Conservation (phyloP, 805 yeast genomes). For the Suhomyces sp. region DNA sequence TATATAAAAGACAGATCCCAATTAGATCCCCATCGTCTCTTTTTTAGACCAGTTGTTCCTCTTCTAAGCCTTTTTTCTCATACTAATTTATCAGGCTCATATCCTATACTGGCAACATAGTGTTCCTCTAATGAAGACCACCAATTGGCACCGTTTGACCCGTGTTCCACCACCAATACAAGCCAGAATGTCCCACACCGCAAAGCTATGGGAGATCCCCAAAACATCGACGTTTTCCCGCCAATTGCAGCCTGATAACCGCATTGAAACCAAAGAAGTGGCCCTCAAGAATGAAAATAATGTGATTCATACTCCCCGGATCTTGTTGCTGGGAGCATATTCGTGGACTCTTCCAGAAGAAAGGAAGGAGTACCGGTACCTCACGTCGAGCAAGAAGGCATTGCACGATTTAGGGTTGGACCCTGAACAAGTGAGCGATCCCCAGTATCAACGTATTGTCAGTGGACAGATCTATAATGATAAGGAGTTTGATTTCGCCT, state of each 20-base stretch:
- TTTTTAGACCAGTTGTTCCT: no score
- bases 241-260: conserved; percentile 28
- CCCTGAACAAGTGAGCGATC: conserved; percentile 36
- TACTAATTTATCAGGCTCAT: no score
- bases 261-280: conserved; percentile 21
- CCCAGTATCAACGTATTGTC: conserved; percentile 52
- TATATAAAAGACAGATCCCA: no score
- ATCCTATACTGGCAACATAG: no score
- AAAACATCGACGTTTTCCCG: conserved; percentile 30
- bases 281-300: conserved; percentile 32
- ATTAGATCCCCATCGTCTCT: no score
- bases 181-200: conserved; percentile 1
- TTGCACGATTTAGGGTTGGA: conserved; percentile 59
- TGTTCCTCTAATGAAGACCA: no score
- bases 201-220: conserved; percentile 27
- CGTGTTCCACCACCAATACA: no score
- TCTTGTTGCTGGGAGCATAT: conserved; percentile 58
- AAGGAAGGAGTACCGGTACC: conserved; percentile 50
- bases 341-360: conserved; percentile 71
- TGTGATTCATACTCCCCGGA: conserved; percentile 37
- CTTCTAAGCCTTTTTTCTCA: no score
- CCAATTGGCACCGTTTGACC: no score
- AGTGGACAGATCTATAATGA: conserved; percentile 53
- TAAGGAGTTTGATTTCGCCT: conserved; percentile 23
- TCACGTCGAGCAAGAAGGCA: conserved; percentile 62